Evolutionary conservation across 768 basidiomycete genomes (phyloP), one percentile per base, ranked within the genome.

Genomic region (Mycena filopes): DNA sequence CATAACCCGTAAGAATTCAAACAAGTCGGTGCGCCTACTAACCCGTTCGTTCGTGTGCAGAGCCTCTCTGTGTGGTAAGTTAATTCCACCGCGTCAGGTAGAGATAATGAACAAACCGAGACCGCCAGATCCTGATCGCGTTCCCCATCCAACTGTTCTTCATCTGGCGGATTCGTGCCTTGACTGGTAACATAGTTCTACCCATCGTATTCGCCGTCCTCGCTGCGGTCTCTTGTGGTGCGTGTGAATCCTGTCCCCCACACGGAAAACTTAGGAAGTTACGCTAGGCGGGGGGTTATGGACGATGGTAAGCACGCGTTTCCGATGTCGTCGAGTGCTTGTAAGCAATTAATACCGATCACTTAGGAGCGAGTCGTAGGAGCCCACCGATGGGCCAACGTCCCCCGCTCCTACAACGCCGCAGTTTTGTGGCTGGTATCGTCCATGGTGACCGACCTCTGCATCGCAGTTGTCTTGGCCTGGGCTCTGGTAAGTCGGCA

Each of bases 71-170:
- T 13, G 59, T 60, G 10, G 36, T 36, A 11, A 36, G 36, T 36
- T 36, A n/a, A n/a, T n/a, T 4, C 36, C 36, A 4, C 10, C 10
- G 10, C 10, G 10, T 36, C 5, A 11, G 15, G 10, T 36, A 36
- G 36, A 36, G 36, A 15, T 11, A 15, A 33, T 33, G 12, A 12
- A 42, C 9, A 36, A 28, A 25, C 42, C 29, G 20, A 31, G 41
- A 13, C 13, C 18, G 9, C 41, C 46, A 69, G 68, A 67, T 70
- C 18, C 55, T 67, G 16, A 40, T 70, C 8, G 68, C 70, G 11
- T 65, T 57, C 46, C 70, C 70, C 2, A 68, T 70, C 53, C 70
- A 70, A 45, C 43, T 60, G 8, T 70, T 68, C 33, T 68, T 68
- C 36, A 67, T 64, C 4, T 70, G 63, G 63, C 58, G 70, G 10